Conservation (phyloP, 306 rosid genomes). For the Abrus precatorius region DNA sequence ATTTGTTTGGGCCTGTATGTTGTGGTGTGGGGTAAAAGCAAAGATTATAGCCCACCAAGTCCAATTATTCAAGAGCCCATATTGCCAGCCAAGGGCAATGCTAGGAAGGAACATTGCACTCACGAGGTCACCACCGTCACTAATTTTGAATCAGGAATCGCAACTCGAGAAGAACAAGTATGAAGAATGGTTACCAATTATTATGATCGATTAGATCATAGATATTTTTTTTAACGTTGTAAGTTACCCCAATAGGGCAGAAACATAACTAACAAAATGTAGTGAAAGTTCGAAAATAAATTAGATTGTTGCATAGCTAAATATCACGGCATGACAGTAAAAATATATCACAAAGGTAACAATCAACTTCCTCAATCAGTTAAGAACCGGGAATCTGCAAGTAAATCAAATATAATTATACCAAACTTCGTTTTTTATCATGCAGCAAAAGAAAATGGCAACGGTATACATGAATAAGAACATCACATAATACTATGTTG, state of each 20-base stretch:
- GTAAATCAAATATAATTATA: not conserved
- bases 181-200: not conserved
- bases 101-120: conserved; percentile 44
- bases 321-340: no score
- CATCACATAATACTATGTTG: conserved; percentile 7
- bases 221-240: not conserved
- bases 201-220: not conserved
- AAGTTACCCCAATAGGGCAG: conserved; percentile 1
- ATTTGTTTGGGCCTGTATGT: conserved; percentile 73
- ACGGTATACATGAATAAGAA: conserved; percentile 25
- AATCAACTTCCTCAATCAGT: not conserved
- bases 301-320: not conserved
- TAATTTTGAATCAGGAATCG: conserved; percentile 40
- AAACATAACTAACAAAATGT: conserved; percentile 8
- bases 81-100: conserved; percentile 38
- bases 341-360: not conserved
- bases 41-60: conserved; percentile 56
- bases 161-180: conserved; percentile 39
- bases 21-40: conserved; percentile 92
- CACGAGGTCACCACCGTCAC: conserved; percentile 49
- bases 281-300: not conserved
- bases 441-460: not conserved
- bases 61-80: conserved; percentile 45
- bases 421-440: conserved; percentile 7
- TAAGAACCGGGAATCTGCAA: not conserved